A percentile compares a stretch with the other conserved stretches of the same genome.
Conservation (phyloP, 2,329 filamentous ascomycete genomes). For the Botrytis sinoallii region DNA sequence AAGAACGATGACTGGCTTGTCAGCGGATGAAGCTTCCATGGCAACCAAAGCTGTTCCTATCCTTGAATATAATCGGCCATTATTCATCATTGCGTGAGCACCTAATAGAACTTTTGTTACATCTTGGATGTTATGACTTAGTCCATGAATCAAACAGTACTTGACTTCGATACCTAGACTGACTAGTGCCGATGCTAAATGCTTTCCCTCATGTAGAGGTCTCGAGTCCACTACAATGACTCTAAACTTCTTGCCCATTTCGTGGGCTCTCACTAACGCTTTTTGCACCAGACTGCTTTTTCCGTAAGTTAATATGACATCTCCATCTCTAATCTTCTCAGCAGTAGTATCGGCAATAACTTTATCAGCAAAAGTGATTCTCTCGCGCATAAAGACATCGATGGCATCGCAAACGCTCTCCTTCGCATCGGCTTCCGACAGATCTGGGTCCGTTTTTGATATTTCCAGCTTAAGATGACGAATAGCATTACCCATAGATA, state of each 20-base stretch:
- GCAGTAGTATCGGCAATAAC: constrained; percentile 77
- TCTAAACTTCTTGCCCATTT: constrained; percentile 69
- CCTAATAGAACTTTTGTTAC: constrained; percentile 69
- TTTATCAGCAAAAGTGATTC: constrained; percentile 80
- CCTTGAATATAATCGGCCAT: constrained; percentile 84
- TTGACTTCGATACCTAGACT: constrained; percentile 68
- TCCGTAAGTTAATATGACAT: constrained; percentile 83
- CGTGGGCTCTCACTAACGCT: constrained; percentile 70
- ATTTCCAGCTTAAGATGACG: constrained; percentile 92
- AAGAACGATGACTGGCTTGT: constrained; percentile 80
- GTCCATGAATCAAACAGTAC: constrained; percentile 77
- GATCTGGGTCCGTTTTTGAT: constrained; percentile 82
- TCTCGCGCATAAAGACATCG: constrained; percentile 85
- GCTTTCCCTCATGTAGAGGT: constrained; percentile 66
- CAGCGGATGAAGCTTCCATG: constrained; percentile 72
- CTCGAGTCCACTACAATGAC: constrained; percentile 81
- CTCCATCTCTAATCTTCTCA: constrained; percentile 72
- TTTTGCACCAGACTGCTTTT: constrained; percentile 84
- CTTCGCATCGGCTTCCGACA: constrained; percentile 79
- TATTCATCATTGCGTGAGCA: constrained; percentile 92
- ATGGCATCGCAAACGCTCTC: constrained; percentile 74
- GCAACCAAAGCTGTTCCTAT: constrained; percentile 85
- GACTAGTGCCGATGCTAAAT: constrained; percentile 68
- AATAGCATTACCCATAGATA: constrained; percentile 96
- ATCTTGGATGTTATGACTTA: constrained; percentile 69